phyloP scores from a whole-genome alignment of 148 eudicot species.

The Heliosperma pusillum region DNA sequence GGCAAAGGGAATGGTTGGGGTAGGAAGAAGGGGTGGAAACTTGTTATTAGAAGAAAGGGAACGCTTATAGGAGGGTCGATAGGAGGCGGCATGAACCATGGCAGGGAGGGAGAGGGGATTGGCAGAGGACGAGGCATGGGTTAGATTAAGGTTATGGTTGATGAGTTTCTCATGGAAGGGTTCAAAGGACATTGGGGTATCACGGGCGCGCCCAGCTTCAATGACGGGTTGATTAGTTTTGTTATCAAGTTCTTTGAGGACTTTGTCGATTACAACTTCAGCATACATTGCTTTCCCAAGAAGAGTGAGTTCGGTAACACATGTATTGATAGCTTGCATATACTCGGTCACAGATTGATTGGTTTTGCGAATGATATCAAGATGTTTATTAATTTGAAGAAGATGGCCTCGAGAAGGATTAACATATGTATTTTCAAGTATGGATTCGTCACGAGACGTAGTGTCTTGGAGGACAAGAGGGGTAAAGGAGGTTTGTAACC shows the following conservation, averaged over 20 bases:
- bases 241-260: background rate
- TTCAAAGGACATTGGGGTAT: constrained; percentile 14
- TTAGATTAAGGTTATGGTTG: background rate
- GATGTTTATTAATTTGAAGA: too few relatives aligned
- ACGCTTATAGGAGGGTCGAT: background rate
- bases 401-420: too few relatives aligned
- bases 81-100: background rate
- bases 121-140: background rate
- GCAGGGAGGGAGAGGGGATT: background rate
- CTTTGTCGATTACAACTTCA: constrained; percentile 1
- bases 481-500: too few relatives aligned
- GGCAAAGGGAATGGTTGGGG: too few relatives aligned
- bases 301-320: background rate
- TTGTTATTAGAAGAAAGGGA: background rate
- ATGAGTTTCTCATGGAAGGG: constrained; percentile 24
- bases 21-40: too few relatives aligned
- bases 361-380: too few relatives aligned
- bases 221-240: background rate
- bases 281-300: background rate
- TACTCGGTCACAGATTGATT: too few relatives aligned
- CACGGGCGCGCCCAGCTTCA: constrained; percentile 9
- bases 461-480: too few relatives aligned
- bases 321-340: too few relatives aligned
- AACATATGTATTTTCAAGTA: too few relatives aligned
- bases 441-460: too few relatives aligned